phyloP scores from a whole-genome alignment of 495 filamentous ascomycete genomes.

The Amphirosellinia nigrospora region DNA sequence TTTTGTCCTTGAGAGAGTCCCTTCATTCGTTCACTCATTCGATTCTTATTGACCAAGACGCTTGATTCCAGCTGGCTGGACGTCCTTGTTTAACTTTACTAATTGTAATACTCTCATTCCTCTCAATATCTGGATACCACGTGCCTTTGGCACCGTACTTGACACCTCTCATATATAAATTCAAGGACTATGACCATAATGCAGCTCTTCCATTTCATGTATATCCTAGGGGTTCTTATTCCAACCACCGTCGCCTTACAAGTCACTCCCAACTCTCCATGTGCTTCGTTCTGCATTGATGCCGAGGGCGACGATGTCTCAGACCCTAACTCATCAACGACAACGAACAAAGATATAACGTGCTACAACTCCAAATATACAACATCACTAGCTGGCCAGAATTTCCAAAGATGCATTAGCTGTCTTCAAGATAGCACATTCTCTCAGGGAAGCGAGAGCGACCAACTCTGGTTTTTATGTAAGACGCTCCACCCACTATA shows the following conservation, averaged over 20 bases:
- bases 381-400: slow-evolving; percentile 43
- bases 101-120: slow-evolving; percentile 20
- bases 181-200: slow-evolving; percentile 13
- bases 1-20: neutral
- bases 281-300: slow-evolving; percentile 53
- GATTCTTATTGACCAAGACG: neutral
- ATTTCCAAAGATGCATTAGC: slow-evolving; percentile 56
- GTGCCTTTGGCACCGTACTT: neutral
- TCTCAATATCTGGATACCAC: neutral
- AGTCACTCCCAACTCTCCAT: slow-evolving; percentile 60
- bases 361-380: slow-evolving; percentile 51
- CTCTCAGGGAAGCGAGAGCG: slow-evolving; percentile 49
- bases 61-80: slow-evolving; percentile 27
- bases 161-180: neutral
- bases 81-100: slow-evolving; percentile 31
- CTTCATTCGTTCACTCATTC: slow-evolving; percentile 9
- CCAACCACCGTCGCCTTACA: slow-evolving; percentile 45
- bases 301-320: slow-evolving; percentile 44
- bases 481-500: slow-evolving; percentile 28
- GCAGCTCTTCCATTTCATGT: slow-evolving; percentile 29
- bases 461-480: slow-evolving; percentile 61
- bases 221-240: slow-evolving; percentile 34
- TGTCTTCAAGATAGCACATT: slow-evolving; percentile 59
- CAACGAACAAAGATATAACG: slow-evolving; percentile 49
- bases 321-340: slow-evolving; percentile 53